A percentile compares a stretch with the other conserved stretches of the same genome.
These are phyloP conservation scores for Lactarius tabidus DNA, from an alignment of 768 basidiomycete genomes.

Conservation along the genomic window DNA sequence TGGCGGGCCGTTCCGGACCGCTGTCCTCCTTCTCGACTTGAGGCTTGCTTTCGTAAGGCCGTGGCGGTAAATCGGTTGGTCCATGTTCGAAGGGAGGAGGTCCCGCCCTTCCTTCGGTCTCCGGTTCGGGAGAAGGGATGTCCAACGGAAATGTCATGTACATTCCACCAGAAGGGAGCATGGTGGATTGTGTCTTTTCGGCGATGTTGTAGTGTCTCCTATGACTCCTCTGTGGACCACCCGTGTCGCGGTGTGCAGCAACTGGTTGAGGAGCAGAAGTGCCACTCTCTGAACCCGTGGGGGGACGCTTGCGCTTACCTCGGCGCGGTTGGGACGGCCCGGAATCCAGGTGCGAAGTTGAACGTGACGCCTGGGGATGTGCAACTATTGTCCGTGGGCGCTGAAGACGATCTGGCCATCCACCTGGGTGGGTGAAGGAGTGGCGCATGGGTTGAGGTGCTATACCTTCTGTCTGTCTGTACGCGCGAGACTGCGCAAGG, in stretches of 20 bases:
- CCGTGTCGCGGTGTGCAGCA: slow-evolving; percentile 13
- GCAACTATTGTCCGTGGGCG: slow-evolving; percentile 5
- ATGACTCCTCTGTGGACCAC: slow-evolving; percentile 17
- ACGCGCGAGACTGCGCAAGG: not conserved
- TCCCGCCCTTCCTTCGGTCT: slow-evolving; percentile 4
- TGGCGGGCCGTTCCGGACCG: slow-evolving; percentile 14
- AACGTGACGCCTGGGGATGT: slow-evolving; percentile 2
- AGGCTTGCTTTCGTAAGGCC: slow-evolving; percentile 13
- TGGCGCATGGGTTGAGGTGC: slow-evolving; percentile 23
- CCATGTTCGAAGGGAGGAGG: slow-evolving; percentile 24
- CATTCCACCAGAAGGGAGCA: slow-evolving; percentile 25
- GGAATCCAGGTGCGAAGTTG: not conserved
- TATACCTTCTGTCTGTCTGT: slow-evolving; percentile 20
- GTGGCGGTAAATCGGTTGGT: slow-evolving; percentile 21
- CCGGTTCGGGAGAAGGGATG: slow-evolving; percentile 23
- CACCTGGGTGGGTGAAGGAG: slow-evolving; percentile 22
- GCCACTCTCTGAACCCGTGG: slow-evolving; percentile 9
- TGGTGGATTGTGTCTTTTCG: slow-evolving; percentile 25
- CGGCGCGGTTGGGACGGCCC: slow-evolving; percentile 4
- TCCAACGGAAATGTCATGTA: slow-evolving; percentile 25
- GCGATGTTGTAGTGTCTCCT: slow-evolving; percentile 23
- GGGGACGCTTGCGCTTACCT: slow-evolving; percentile 20
- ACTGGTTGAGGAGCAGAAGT: slow-evolving; percentile 4
- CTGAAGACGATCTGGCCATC: slow-evolving; percentile 20
- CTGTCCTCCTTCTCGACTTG: slow-evolving; percentile 2